Conservation (phyloP, 1,284 basidiomycete genomes). For the Microbotryum scabiosae region DNA sequence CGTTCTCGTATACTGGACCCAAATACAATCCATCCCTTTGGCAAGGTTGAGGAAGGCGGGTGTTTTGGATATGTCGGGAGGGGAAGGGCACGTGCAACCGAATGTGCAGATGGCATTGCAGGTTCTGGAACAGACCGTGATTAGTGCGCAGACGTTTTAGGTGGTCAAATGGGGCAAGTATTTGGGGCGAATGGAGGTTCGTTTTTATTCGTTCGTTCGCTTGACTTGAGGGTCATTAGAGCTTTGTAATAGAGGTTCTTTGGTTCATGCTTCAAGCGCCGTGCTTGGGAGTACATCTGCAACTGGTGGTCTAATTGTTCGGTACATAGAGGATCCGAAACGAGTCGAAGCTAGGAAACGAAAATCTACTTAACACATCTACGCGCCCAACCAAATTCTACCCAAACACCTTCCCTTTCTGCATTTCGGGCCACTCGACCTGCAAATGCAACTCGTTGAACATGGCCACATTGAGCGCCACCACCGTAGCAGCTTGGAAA, state of each 20-base stretch:
- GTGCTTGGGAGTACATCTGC: not conserved
- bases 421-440: slow-evolving; percentile 18
- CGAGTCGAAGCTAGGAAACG: not conserved
- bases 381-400: not conserved
- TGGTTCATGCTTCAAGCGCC: not conserved
- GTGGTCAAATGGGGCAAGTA: too few species aligned
- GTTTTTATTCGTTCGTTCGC: too few species aligned
- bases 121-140: slow-evolving; percentile 9
- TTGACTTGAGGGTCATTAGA: not conserved
- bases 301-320: too few species aligned
- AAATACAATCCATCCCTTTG: slow-evolving; percentile 6
- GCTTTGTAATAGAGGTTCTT: not conserved
- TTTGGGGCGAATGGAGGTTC: not conserved
- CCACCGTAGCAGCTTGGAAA: slow-evolving; percentile 1
- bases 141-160: not conserved
- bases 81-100: slow-evolving; percentile 19
- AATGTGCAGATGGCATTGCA: slow-evolving; percentile 19
- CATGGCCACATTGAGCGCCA: slow-evolving; percentile 18
- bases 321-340: too few species aligned
- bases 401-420: not conserved
- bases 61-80: slow-evolving; percentile 20
- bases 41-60: slow-evolving; percentile 13
- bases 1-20: slow-evolving; percentile 28
- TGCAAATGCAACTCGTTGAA: slow-evolving; percentile 23
- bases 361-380: not conserved